Base-by-base conservation (phyloP, 2,329 filamentous ascomycete genomes). In the Ophiostoma ips region DNA sequence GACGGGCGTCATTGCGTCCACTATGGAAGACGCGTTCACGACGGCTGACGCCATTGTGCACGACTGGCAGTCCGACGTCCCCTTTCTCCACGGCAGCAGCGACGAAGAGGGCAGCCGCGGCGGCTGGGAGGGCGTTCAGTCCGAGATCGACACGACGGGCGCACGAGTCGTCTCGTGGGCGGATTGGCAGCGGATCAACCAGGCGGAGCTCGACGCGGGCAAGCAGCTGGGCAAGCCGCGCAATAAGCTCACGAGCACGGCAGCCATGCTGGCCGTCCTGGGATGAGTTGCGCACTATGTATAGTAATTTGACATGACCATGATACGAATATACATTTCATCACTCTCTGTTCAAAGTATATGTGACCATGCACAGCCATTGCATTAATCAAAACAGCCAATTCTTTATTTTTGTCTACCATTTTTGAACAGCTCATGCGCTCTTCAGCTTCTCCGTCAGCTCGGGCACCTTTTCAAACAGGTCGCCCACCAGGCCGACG, bases 381-480 rank as follows among this genome's bases (percentile, higher is more conserved):
- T n/a, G n/a, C n/a, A n/a, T n/a, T n/a, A n/a, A n/a, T n/a, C n/a
- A n/a, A n/a, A n/a, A n/a, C n/a, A n/a, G n/a, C n/a, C n/a, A n/a
- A n/a, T n/a, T n/a, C 30, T 45, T 43, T 9, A 24, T 31, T 49
- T 50, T 55, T 51, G 36, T 34, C 50, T 34, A 55, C 18, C 18
- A 15, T n/a, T 28, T 38, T 54, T 48, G 51, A 9, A 0, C 2
- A 56, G 35, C 28, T 49, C 55, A 59, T 43, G 57, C 52, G 52
- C 65, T 75, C 71, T 90, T 92, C 57, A 98, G 65, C 77, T 96
- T 96, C 71, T 95, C 85, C 1, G 89, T 96, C 66, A 98, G 71
- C 72, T 96, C 89, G 1, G 92, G 92, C 40, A 95, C 87, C 71
- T 87, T 89, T 52, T 95, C 87, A 63, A 96, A 96, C 59, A 98